Evolutionary conservation across 2,329 filamentous ascomycete species (phyloP).

Genomic region (Daldinia sp.): DNA sequence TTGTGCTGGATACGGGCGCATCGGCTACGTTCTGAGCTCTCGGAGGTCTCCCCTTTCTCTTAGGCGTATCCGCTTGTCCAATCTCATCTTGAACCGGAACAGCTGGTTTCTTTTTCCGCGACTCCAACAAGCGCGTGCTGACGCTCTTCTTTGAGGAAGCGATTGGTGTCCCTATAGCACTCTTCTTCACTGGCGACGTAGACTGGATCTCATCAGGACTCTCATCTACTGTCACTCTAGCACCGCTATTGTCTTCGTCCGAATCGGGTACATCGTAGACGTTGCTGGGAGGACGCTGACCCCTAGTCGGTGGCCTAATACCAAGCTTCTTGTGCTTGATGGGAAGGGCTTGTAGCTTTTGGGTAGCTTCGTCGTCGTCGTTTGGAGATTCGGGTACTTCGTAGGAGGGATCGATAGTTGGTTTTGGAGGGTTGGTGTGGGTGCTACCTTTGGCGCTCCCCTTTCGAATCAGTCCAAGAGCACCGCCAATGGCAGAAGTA

Average conservation of each 20-base stretch:
- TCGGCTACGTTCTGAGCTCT: constrained; percentile 28
- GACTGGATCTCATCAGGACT: constrained; percentile 25
- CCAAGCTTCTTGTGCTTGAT: constrained; percentile 47
- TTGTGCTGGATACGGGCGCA: constrained; percentile 15
- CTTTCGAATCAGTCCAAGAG: constrained; percentile 25
- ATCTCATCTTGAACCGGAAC: constrained; percentile 11
- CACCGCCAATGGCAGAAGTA: constrained; percentile 44
- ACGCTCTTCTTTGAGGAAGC: constrained; percentile 36
- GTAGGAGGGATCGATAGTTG: constrained; percentile 35
- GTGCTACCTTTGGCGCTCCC: constrained; percentile 19
- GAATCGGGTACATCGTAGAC: constrained; percentile 51
- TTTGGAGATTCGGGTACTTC: constrained; percentile 41
- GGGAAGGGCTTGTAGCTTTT: constrained; percentile 23
- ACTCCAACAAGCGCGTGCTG: constrained; percentile 34
- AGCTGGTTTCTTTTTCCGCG: constrained; percentile 33
- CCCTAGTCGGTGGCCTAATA: constrained; percentile 31
- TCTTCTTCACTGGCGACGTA: constrained; percentile 37
- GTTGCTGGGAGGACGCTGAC: constrained; percentile 29
- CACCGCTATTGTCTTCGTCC: constrained; percentile 44
- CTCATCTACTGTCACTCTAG: constrained; percentile 8
- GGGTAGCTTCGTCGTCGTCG: constrained; percentile 38
- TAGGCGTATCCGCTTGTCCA: constrained; percentile 29
- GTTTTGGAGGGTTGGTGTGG: constrained; percentile 21
- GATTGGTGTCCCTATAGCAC: constrained; percentile 18
- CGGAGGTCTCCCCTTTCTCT: constrained; percentile 43